Conservation (phyloP, 2,329 filamentous ascomycete species). For the Alternaria tenuissima region DNA sequence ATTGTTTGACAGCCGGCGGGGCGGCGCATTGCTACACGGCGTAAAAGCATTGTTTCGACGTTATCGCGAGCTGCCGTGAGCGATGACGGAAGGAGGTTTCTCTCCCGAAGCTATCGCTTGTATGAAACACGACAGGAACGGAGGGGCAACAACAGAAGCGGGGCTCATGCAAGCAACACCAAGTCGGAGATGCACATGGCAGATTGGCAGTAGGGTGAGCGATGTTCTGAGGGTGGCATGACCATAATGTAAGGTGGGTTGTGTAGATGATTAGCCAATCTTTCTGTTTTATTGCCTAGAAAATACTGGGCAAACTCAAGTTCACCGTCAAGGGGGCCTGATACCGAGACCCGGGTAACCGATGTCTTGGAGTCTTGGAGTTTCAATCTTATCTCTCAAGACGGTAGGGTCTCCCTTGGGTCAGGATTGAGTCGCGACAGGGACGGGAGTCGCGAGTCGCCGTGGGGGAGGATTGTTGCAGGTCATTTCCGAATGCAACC, state of each 20-base stretch:
- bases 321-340: not conserved
- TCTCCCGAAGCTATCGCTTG: constrained; percentile 10
- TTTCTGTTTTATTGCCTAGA: constrained; percentile 10
- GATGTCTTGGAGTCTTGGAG: constrained; percentile 4
- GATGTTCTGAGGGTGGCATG: constrained; percentile 2
- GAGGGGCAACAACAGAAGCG: not conserved
- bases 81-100: constrained; percentile 5
- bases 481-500: constrained; percentile 1
- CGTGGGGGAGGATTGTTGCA: not conserved
- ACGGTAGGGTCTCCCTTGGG: constrained; percentile 6
- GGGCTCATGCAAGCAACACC: constrained; percentile 10
- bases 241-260: not conserved
- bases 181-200: constrained; percentile 2
- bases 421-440: not conserved
- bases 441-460: constrained; percentile 2
- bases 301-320: constrained; percentile 7
- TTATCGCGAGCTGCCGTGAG: constrained; percentile 11
- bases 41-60: constrained; percentile 13
- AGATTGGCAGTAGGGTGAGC: not conserved
- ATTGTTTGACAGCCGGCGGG: constrained; percentile 17
- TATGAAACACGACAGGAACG: constrained; percentile 9
- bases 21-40: constrained; percentile 5
- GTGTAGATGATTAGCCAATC: not conserved
- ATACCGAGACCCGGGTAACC: constrained; percentile 10
- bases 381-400: constrained; percentile 4